Evolutionary conservation across 768 basidiomycete genomes (phyloP).

Genomic region (Tephrocybe sp.): DNA sequence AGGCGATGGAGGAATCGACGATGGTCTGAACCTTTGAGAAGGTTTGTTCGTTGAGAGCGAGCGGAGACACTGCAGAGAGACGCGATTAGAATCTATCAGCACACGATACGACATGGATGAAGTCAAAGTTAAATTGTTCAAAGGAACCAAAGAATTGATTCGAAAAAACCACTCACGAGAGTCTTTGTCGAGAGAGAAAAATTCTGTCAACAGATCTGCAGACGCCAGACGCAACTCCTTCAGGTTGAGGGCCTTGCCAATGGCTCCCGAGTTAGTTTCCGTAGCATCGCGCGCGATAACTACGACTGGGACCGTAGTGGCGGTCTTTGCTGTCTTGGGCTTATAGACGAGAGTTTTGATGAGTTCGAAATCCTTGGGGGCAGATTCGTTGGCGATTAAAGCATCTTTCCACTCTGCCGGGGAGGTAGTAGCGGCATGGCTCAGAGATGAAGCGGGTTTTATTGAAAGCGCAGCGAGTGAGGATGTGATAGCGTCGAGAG

Average conservation of each 20-base stretch:
- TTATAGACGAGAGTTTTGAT: slow-evolving; percentile 93
- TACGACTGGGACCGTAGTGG: slow-evolving; percentile 79
- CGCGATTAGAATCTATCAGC: too few species aligned
- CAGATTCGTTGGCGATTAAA: slow-evolving; percentile 48
- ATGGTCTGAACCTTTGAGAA: slow-evolving; percentile 75
- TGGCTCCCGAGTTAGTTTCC: slow-evolving; percentile 73
- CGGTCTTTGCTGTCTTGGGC: slow-evolving; percentile 91
- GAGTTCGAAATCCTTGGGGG: slow-evolving; percentile 63
- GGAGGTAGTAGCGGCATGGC: slow-evolving; percentile 63
- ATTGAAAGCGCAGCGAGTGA: slow-evolving; percentile 56
- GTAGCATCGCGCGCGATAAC: slow-evolving; percentile 83
- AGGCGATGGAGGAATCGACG: slow-evolving; percentile 76
- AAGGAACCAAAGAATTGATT: slow-evolving; percentile 15
- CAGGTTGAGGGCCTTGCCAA: slow-evolving; percentile 77
- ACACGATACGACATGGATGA: background rate
- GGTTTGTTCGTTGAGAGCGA: slow-evolving; percentile 62
- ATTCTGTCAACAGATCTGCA: slow-evolving; percentile 82
- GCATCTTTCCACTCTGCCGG: slow-evolving; percentile 77
- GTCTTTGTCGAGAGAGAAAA: slow-evolving; percentile 83
- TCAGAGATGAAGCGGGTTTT: slow-evolving; percentile 46
- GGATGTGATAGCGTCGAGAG: slow-evolving; percentile 34
- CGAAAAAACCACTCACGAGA: slow-evolving; percentile 52
- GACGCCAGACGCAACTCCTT: slow-evolving; percentile 87
- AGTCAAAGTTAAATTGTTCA: background rate
- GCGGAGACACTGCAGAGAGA: slow-evolving; percentile 70